Evolutionary conservation across 306 rosid genomes (phyloP).

Genomic region (Malus fusca): DNA sequence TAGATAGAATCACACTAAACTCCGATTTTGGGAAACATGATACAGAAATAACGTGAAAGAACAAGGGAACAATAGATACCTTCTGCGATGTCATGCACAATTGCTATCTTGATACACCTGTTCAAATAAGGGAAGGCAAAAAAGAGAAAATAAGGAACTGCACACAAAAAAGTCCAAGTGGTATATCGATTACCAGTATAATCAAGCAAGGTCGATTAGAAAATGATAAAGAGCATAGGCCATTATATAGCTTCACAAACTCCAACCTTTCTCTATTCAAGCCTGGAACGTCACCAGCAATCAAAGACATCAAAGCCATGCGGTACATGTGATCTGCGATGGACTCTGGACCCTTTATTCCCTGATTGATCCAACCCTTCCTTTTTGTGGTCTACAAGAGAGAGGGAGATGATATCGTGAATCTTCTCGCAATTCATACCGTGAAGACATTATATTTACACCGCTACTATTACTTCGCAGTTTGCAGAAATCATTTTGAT

Average conservation of each 20-base stretch:
- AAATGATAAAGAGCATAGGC: slow-evolving; percentile 4
- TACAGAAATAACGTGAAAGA: not conserved
- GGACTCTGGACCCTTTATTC: slow-evolving; percentile 80
- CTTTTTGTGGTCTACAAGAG: slow-evolving; percentile 70
- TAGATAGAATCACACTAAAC: not conserved
- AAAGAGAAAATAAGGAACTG: not conserved
- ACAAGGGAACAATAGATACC: slow-evolving; percentile 39
- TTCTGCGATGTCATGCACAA: slow-evolving; percentile 94
- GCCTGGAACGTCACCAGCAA: slow-evolving; percentile 66
- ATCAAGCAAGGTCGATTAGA: not conserved
- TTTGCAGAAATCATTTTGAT: not conserved
- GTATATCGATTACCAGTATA: not conserved
- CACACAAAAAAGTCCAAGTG: not conserved
- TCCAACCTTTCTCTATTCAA: slow-evolving; percentile 74
- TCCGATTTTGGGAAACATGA: no score
- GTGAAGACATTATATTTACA: not conserved
- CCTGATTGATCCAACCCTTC: slow-evolving; percentile 94
- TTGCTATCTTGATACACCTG: slow-evolving; percentile 89
- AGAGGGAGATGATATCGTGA: not conserved
- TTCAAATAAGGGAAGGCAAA: slow-evolving; percentile 5
- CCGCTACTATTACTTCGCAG: not conserved
- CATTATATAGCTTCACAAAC: not conserved
- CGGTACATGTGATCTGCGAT: slow-evolving; percentile 94
- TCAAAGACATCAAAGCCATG: slow-evolving; percentile 84
- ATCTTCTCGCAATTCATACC: not conserved